phyloP scores from a whole-genome alignment of 2,329 filamentous ascomycete species.

The Exophiala sp. region DNA sequence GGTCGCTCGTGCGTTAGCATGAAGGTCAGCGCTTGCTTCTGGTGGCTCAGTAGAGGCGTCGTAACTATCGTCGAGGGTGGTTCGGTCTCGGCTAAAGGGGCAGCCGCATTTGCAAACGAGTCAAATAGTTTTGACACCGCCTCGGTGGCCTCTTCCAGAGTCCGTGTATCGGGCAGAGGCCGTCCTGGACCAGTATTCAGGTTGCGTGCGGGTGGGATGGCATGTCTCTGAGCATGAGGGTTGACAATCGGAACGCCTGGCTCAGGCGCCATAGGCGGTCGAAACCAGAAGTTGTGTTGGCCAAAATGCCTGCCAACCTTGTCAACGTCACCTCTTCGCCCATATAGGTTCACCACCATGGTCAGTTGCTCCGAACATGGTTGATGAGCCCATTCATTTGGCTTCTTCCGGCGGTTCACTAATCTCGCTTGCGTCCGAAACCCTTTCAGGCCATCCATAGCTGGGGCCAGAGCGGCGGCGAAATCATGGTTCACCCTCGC shows the following conservation, averaged over 20 bases:
- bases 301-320: conserved; percentile 63
- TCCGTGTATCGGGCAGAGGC: conserved; percentile 49
- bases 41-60: conserved; percentile 70
- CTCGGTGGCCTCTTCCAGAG: conserved; percentile 76
- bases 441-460: conserved; percentile 63
- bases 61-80: conserved; percentile 53
- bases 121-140: conserved; percentile 87
- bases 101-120: conserved; percentile 61
- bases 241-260: conserved; percentile 67
- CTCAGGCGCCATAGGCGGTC: conserved; percentile 60
- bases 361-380: conserved; percentile 55
- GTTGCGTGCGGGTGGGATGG: conserved; percentile 34
- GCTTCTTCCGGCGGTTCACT: conserved; percentile 56
- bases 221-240: conserved; percentile 58
- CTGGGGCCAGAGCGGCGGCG: conserved; percentile 60
- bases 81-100: conserved; percentile 69
- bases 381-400: conserved; percentile 60
- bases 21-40: conserved; percentile 84
- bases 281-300: conserved; percentile 61
- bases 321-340: conserved; percentile 59
- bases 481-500: conserved; percentile 66
- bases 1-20: conserved; percentile 72
- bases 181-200: conserved; percentile 19
- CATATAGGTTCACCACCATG: conserved; percentile 73
- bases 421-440: conserved; percentile 70